Base-by-base conservation (phyloP, 1,284 basidiomycete genomes). In the Cryptococcus amylolentus region DNA sequence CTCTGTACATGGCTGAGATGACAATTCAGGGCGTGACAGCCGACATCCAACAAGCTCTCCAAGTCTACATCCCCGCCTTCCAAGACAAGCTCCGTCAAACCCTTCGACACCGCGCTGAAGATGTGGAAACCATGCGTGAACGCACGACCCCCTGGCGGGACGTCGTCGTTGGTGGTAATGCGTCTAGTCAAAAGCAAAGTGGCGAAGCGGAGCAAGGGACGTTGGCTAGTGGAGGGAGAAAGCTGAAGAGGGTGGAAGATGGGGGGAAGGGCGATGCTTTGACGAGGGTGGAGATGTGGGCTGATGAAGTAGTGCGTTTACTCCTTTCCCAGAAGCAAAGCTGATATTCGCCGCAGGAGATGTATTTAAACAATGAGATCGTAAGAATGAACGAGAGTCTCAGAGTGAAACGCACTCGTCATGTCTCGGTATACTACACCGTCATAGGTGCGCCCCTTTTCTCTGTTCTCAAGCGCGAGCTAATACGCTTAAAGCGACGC, bases 141-240 rank as follows among this genome's bases (percentile, higher is more conserved):
- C 59, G 71, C 10, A 69, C 66, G 10, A 67, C 67, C 47, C 72
- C 72, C 16, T 74, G 72, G 72, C 52, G 52, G 48, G 60, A 57
- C 13, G 58, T 70, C 5, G 55, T 67, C 12, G 52, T 51, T 23
- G 65, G 63, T 27, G 28, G 39, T 14, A 37, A 53, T 4, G 37
- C 13, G 42, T 10, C 18, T 5, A 53, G 49, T 31, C 41, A 46
- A 10, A 46, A 51, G 16, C 38, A 48, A 16, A 40, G 43, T 20
- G 45, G 45, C 10, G 45, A 18, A 8, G 27, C 16, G 18, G 12
- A 16, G 26, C 43, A 14, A 26, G 49, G 52, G 50, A 51, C 42
- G 39, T 38, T 13, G 46, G 28, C 26, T 42, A 6, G 16, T 51
- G 45, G 0, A 48, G 53, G 27, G n/a, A 65, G 60, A 43, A 64